Percentiles rank a stretch among this genome's conserved stretches.
Evolutionary conservation across 176 grass and related monocot species (phyloP).

Genomic region (maize (Zea mays)): Zm-B73-REFERENCE-NAM-5.0 NC_050101.1:163234001-163234500

Average conservation of each 20-base stretch:
- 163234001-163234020: conserved; percentile 57
- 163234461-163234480: conserved; percentile 17
- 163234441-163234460: conserved; percentile 21
- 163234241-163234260: conserved; percentile 19
- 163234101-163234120: conserved; percentile 6
- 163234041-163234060: conserved; percentile 87
- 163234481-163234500: conserved; percentile 32
- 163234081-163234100: conserved; percentile 36
- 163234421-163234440: conserved; percentile 21
- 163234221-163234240: conserved; percentile 2
- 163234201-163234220: conserved; percentile 28
- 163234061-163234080: conserved; percentile 73
- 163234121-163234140: conserved; percentile 29
- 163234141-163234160: conserved; percentile 2
- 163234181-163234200: conserved; percentile 37
- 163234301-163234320: conserved; percentile 9
- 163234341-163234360: conserved; percentile 21
- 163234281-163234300: conserved; percentile 17
- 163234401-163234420: neutral
- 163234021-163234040: conserved; percentile 50
- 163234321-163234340: conserved; percentile 8
- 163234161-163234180: conserved; percentile 30
- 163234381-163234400: conserved; percentile 17
- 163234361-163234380: neutral
- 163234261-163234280: conserved; percentile 7